A percentile compares a stretch with the other conserved stretches of the same genome.
Conservation (phyloP, 1,139 yeast species). For the Tardiomyces depauwii region DNA sequence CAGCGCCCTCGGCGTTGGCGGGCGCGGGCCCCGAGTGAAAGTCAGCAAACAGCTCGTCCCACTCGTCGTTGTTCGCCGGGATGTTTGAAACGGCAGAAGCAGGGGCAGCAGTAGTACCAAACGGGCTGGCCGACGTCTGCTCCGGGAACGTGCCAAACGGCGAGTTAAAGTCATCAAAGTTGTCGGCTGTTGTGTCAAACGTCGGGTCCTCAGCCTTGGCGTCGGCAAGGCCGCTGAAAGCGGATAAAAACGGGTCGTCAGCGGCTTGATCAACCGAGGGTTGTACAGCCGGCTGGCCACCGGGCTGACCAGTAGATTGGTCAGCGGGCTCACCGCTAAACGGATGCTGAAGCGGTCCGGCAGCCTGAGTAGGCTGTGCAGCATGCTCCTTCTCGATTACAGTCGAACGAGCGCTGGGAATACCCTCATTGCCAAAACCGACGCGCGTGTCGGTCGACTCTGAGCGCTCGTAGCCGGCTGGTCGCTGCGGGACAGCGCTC, state of each 20-base stretch:
- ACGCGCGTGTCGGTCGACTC: neutral
- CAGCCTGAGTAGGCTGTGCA: neutral
- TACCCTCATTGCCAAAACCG: neutral
- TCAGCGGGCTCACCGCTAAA: neutral
- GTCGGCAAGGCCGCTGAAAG: constrained; percentile 17
- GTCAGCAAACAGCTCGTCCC: constrained; percentile 93
- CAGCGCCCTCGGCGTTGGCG: constrained; percentile 7
- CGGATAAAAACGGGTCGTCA: constrained; percentile 17
- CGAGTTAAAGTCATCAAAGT: constrained; percentile 36
- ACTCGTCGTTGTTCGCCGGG: constrained; percentile 43
- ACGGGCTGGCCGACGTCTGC: neutral
- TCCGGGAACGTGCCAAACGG: constrained; percentile 7
- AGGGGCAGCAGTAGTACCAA: neutral
- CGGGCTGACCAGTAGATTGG: neutral
- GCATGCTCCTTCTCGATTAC: neutral
- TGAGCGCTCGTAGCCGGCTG: neutral
- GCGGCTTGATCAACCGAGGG: neutral
- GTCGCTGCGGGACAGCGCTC: neutral
- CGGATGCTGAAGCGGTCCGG: no score
- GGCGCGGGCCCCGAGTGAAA: constrained; percentile 24
- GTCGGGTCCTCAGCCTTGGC: constrained; percentile 13
- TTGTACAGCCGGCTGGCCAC: neutral
- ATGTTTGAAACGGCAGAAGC: constrained; percentile 4
- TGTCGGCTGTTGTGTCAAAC: constrained; percentile 14
- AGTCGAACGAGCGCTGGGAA: neutral